Base-by-base conservation (phyloP, 2,329 filamentous ascomycete species). In the Rhinocladiella similis region DNA sequence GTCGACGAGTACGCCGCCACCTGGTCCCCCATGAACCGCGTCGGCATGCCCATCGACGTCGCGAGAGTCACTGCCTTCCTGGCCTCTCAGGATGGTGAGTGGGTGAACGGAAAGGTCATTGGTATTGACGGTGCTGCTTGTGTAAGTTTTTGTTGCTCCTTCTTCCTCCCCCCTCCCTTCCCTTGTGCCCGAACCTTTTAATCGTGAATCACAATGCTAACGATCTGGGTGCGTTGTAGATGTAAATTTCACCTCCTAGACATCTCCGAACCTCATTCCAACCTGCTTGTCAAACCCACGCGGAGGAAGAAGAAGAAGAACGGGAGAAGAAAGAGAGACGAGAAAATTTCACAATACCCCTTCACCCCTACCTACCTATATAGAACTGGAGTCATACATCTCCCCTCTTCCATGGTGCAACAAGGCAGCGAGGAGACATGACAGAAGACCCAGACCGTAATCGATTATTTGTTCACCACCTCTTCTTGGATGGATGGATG, bases 41-140 rank as follows among this genome's bases (percentile, higher is more conserved):
- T 84, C 58, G 83, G 81, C 57, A 73, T 77, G 53, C 83, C 83
- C 6, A 75, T 79, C 53, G 83, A 86, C 63, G 80, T 86, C 63
- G 83, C 82, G 46, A 78, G 82, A 59, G 81, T 80, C 41, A 81
- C 84, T 48, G 77, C 77, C 55, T 77, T 80, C 64, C 69, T 85
- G 27, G 77, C 82, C 61, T 80, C 78, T 61, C 75, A 80, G 13
- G 83, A 84, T 65, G 80, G 81, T 55, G 83, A 85, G 70, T 86
- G 83, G 83, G 65, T 76, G 50, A 76, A 74, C 55, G 73, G 74
- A 39, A 75, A 76, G 66, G 63, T 71, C 27, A 62, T 75, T 13
- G 64, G 63, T 5, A 54, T 73, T 43, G 69, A 73, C 61, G 70
- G 70, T 39, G 70, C 69, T 47, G 65, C 66, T 39, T 66, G 65